phyloP scores from a whole-genome alignment of 768 basidiomycete species.

The Coprinellus micaceus region DNA sequence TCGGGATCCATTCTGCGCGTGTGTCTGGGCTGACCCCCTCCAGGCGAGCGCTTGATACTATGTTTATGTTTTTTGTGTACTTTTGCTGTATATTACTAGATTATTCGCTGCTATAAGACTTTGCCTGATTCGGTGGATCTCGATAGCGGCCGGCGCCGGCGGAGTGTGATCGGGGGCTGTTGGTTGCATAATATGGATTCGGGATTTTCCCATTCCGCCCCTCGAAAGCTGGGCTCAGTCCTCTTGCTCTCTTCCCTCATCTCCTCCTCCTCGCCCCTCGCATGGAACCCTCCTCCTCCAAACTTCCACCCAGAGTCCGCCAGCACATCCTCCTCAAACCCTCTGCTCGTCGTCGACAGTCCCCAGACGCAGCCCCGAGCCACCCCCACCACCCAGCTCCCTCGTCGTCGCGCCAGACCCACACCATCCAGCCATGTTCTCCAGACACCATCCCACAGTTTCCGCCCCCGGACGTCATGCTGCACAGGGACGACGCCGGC shows the following conservation, averaged over 20 bases:
- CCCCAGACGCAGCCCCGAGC: constrained; percentile 35
- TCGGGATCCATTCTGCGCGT: constrained; percentile 7
- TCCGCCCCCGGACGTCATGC: constrained; percentile 59
- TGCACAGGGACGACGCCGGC: constrained; percentile 70
- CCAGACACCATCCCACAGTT: constrained; percentile 36
- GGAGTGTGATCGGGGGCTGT: too few species aligned
- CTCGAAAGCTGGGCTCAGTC: too few species aligned
- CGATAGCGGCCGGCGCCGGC: neutral
- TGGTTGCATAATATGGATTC: too few species aligned
- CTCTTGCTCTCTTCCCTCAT: constrained; percentile 23
- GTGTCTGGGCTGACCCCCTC: constrained; percentile 17
- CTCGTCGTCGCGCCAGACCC: constrained; percentile 13
- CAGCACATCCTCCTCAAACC: constrained; percentile 52
- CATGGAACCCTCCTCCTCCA: constrained; percentile 20
- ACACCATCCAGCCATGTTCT: constrained; percentile 2
- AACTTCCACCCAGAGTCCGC: constrained; percentile 55
- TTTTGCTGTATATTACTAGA: constrained; percentile 12
- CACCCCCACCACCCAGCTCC: neutral
- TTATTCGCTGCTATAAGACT: constrained; percentile 1
- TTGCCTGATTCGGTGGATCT: neutral
- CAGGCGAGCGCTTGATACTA: constrained; percentile 11
- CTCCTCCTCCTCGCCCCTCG: constrained; percentile 12
- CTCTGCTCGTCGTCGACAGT: constrained; percentile 46
- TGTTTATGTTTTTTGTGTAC: constrained; percentile 13
- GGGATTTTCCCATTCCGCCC: constrained; percentile 20